These are phyloP conservation scores for Phlebiopsis flavidoalba DNA, from an alignment of 768 basidiomycete species.

Conservation along the genomic window DNA sequence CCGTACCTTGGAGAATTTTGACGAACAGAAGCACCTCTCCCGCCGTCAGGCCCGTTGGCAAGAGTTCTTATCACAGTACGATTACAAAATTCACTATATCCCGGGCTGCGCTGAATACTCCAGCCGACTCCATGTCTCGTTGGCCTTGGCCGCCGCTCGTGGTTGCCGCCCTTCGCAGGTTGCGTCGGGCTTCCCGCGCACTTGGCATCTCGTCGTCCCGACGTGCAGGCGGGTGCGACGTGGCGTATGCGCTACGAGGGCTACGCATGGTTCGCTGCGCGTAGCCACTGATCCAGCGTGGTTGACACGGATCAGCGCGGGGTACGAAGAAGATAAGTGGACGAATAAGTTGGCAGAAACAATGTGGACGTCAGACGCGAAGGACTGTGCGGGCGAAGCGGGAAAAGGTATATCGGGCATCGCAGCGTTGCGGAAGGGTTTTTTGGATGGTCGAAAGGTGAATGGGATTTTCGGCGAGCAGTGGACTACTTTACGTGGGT, in stretches of 20 bases:
- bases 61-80: constrained; percentile 12
- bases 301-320: too few relatives aligned
- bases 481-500: constrained; percentile 17
- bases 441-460: too few relatives aligned
- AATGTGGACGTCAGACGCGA: too few relatives aligned
- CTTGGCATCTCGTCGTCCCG: background rate
- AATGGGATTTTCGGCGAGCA: too few relatives aligned
- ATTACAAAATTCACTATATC: constrained; percentile 10
- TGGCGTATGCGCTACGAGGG: too few relatives aligned
- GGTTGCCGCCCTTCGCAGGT: background rate
- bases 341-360: too few relatives aligned
- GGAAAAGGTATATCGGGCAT: too few relatives aligned
- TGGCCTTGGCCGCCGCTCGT: background rate
- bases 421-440: too few relatives aligned
- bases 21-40: constrained; percentile 19
- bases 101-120: constrained; percentile 3
- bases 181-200: background rate
- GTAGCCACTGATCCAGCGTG: background rate
- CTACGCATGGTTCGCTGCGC: background rate
- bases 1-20: constrained; percentile 27
- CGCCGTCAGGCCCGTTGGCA: constrained; percentile 29
- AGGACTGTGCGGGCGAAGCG: too few relatives aligned
- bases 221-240: background rate
- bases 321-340: too few relatives aligned
- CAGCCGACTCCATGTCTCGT: constrained; percentile 10